Evolutionary conservation across 1,284 basidiomycete species (phyloP).

Genomic region (Mixia osmundae): DNA sequence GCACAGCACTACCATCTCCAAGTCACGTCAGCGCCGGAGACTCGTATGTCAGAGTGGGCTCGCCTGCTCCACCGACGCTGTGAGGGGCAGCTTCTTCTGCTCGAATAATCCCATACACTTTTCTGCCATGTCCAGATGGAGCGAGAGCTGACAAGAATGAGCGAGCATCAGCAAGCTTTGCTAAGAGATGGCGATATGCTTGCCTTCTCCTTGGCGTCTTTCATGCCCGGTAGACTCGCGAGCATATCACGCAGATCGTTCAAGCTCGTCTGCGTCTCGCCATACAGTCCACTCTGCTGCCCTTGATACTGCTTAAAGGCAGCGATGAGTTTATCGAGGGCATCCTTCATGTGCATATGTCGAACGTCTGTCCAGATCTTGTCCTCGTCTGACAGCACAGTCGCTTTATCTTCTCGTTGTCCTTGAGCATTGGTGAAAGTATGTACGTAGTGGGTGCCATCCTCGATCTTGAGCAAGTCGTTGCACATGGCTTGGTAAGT

Average conservation of each 20-base stretch:
- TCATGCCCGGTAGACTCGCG: constrained; percentile 78
- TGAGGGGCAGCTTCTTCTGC: constrained; percentile 55
- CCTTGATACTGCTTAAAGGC: constrained; percentile 85
- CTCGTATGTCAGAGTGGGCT: constrained; percentile 6
- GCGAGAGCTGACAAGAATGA: constrained; percentile 43
- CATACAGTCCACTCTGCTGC: constrained; percentile 44
- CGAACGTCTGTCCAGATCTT: constrained; percentile 75
- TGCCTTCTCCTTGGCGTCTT: constrained; percentile 82
- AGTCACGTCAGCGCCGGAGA: background rate
- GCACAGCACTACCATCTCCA: constrained; percentile 48
- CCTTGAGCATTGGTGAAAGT: constrained; percentile 27
- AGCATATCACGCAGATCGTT: constrained; percentile 99
- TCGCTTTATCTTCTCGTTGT: constrained; percentile 62
- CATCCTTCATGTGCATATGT: constrained; percentile 96
- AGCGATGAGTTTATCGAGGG: constrained; percentile 81
- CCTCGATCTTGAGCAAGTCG: constrained; percentile 67
- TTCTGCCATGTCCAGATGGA: constrained; percentile 93
- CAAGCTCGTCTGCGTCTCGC: constrained; percentile 58
- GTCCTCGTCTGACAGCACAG: constrained; percentile 60
- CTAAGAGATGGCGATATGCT: constrained; percentile 5
- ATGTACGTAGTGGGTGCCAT: constrained; percentile 46
- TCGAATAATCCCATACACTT: constrained; percentile 91
- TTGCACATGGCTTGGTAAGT: constrained; percentile 99
- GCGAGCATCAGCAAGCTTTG: background rate
- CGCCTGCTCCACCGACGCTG: constrained; percentile 84